Conservation (phyloP, 179 eudicot genomes). For the Beta lomatogona region DNA sequence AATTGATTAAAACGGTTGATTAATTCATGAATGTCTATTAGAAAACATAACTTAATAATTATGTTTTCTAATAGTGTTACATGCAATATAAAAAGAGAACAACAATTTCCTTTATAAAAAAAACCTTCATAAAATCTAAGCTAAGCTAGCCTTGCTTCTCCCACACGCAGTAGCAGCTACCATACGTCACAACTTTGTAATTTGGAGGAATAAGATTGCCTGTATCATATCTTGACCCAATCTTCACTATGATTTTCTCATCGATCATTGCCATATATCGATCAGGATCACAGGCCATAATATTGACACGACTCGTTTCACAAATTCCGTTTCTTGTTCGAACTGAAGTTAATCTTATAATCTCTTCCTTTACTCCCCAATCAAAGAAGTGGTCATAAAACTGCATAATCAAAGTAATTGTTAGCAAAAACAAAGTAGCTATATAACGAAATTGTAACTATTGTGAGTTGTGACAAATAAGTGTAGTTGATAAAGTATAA, state of each 20-base stretch:
- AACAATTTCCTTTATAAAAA: neutral
- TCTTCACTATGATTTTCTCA: conserved; percentile 22
- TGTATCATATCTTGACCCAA: conserved; percentile 25
- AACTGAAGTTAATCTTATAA: conserved; percentile 17
- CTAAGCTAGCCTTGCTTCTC: conserved; percentile 17
- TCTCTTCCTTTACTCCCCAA: conserved; percentile 35
- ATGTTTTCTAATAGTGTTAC: neutral
- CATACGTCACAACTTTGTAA: conserved; percentile 20
- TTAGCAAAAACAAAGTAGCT: neutral
- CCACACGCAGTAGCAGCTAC: conserved; percentile 31
- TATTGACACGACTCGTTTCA: conserved; percentile 27
- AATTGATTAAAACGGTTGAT: too few relatives aligned
- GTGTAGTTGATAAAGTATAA: neutral
- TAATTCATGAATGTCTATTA: neutral
- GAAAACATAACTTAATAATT: neutral
- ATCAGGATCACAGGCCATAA: conserved; percentile 25
- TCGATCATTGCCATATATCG: conserved; percentile 28
- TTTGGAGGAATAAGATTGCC: conserved; percentile 22
- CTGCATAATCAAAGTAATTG: neutral
- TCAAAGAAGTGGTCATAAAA: conserved; percentile 35
- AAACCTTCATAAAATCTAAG: neutral
- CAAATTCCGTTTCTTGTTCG: conserved; percentile 22
- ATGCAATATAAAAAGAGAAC: neutral
- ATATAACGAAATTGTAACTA: neutral
- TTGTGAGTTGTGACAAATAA: neutral